These are phyloP conservation scores for Claviceps citrina DNA, from an alignment of 2,329 filamentous ascomycete species.

Conservation along the genomic window DNA sequence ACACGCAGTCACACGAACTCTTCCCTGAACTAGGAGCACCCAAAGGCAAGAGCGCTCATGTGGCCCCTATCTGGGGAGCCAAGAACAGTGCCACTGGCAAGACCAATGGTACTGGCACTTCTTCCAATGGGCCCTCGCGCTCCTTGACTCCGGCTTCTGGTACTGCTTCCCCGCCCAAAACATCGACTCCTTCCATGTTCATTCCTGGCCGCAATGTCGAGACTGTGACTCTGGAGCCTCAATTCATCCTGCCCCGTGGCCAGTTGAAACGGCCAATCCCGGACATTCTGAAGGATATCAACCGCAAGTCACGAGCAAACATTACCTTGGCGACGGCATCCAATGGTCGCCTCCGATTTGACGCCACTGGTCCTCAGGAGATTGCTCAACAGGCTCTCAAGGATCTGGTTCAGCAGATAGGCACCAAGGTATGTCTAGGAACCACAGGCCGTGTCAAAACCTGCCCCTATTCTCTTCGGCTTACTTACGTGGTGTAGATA, in stretches of 20 bases:
- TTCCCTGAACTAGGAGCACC: slow-evolving; percentile 77
- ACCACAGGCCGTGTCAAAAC: too few relatives aligned
- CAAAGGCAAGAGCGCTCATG: slow-evolving; percentile 51
- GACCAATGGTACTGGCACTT: slow-evolving; percentile 37
- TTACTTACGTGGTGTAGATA: slow-evolving; percentile 19
- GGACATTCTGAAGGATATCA: slow-evolving; percentile 82
- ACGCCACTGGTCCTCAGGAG: slow-evolving; percentile 70
- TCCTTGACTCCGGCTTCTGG: slow-evolving; percentile 50
- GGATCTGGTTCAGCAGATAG: slow-evolving; percentile 77
- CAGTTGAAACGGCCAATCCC: slow-evolving; percentile 73
- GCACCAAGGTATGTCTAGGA: slow-evolving; percentile 50
- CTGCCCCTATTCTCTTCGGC: too few relatives aligned
- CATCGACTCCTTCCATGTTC: slow-evolving; percentile 37
- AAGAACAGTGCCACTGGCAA: slow-evolving; percentile 41
- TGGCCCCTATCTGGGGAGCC: slow-evolving; percentile 62
- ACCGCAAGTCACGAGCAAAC: slow-evolving; percentile 75
- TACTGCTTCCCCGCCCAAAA: slow-evolving; percentile 26
- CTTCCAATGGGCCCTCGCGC: slow-evolving; percentile 41
- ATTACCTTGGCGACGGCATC: slow-evolving; percentile 63
- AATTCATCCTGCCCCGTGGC: slow-evolving; percentile 58
- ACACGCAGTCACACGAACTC: slow-evolving; percentile 76
- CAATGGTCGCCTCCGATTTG: slow-evolving; percentile 62
- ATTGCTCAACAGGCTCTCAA: slow-evolving; percentile 76
- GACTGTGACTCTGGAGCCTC: slow-evolving; percentile 55
- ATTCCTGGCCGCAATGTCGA: slow-evolving; percentile 76